Base-by-base conservation (phyloP, 2,329 filamentous ascomycete genomes). In the Apiospora kogelbergensis region DNA sequence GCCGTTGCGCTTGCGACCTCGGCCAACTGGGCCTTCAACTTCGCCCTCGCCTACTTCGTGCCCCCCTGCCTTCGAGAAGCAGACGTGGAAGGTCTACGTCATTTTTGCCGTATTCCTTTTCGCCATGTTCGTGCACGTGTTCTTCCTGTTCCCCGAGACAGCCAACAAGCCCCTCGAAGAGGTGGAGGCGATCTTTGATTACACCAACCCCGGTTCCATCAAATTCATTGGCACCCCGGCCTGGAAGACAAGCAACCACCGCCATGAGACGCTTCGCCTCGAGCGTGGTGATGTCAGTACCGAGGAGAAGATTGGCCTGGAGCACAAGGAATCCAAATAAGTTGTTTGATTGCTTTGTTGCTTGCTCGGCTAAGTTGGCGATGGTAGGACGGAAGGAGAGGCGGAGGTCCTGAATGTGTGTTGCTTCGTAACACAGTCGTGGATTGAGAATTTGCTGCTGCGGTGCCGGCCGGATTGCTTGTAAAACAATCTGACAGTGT, bases 61-160 rank as follows among this genome's bases (percentile, higher is more conserved):
- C 84, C 83, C 0, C 0, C 80, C 82, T 63, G 76, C 79, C 1
- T 84, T 85, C 70, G 79, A 75, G 33, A 82, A 80, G 57, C 84
- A 85, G 40, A 79, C 80, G 63, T 88, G 86, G 86, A 78, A 83
- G 75, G 82, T 83, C 0, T 88, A 87, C 72, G 80, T 85, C 68
- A 74, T 87, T 22, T 87, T 87, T 68, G 85, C 81, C 46, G 79
- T 85, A n/a, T 86, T 86, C 76, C 85, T 84, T 72, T 79, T 80
- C n/a, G 72, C 77, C 45, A 85, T 85, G 78, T 84, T 85, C 68
- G 73, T 84, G 67, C 84, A 87, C 72, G 82, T 84, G 37, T 84
- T 84, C 75, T 88, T 89, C 72, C 73, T 84, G 65, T 89, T 88
- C 78, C 86, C 86, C 0, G 86, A 89, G 76, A 89, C 86, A 0